Evolutionary conservation across 345 rosid species (phyloP), one percentile per base, ranked within the genome.

Genomic region (Citrus trifoliata): DNA sequence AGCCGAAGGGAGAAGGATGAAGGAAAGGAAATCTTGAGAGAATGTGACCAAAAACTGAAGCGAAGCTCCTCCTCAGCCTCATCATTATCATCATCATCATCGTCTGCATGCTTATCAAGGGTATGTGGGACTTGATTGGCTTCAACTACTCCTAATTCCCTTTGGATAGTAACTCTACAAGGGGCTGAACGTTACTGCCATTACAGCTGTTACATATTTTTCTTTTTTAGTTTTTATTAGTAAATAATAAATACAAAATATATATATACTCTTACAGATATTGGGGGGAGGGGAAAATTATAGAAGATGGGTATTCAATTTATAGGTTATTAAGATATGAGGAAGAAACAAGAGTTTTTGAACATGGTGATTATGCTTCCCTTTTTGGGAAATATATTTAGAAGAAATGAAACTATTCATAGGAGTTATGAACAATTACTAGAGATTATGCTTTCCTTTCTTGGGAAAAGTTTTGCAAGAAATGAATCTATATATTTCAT

Each of bases 81-180:
- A 33, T 48, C 70, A 53, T 53, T 19, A 16, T 51, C 56, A 53
- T 53, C 58, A 18, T 51, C 56, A 60, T 53, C 58, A 53, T 73
- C 82, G 8, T 70, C 81, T 14, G 38, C 40, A 21, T 70, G 85
- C 70, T 7, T 74, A 27, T 22, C 84, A 24, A 48, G 10, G 6
- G 75, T 56, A 60, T 71, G 30, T 24, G 84, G 66, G 40, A 62
- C 83, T 2, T 87, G 85, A 86, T 35, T 80, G 66, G 83, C 83
- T 71, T 78, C 81, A 56, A 71, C 83, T 19, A 40, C 78, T 66
- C 74, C 83, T 21, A 77, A 38, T 35, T 69, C 79, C 48, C 76
- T 27, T 42, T 61, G 67, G 81, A 60, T 77, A 62, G 76, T n/a
- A 84, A 75, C 37, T 79, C 76, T 28, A 67, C 24, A 62, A n/a